Percentiles rank a stretch among this genome's conserved stretches.
phyloP scores from a whole-genome alignment of 2,329 filamentous ascomycete genomes.

The Biscogniauxia mediterranea region DNA sequence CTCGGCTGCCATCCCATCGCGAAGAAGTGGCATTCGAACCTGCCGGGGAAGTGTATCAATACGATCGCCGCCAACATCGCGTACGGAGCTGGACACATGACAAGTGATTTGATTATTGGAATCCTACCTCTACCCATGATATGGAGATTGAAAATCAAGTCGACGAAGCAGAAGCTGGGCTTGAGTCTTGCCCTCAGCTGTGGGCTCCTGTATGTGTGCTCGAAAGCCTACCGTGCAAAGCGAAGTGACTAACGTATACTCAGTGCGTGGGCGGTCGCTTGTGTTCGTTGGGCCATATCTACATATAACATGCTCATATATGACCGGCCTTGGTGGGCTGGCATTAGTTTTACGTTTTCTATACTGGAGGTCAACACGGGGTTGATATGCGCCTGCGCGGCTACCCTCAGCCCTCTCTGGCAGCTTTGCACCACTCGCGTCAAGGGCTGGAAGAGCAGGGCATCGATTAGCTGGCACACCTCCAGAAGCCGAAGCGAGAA shows the following conservation, averaged over 20 bases:
- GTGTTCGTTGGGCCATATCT: slow-evolving; percentile 29
- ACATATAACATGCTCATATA: slow-evolving; percentile 30
- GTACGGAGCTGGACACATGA: slow-evolving; percentile 30
- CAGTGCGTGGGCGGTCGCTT: slow-evolving; percentile 31
- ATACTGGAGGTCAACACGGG: slow-evolving; percentile 33
- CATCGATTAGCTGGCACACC: slow-evolving; percentile 15
- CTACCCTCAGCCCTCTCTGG: slow-evolving; percentile 27
- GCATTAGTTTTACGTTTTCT: slow-evolving; percentile 30
- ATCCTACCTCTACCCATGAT: slow-evolving; percentile 29
- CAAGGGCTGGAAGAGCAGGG: slow-evolving; percentile 18
- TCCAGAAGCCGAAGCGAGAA: slow-evolving; percentile 19
- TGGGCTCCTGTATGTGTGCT: slow-evolving; percentile 26
- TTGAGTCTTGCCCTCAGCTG: slow-evolving; percentile 29
- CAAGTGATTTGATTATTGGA: slow-evolving; percentile 32
- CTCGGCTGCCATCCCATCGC: slow-evolving; percentile 29
- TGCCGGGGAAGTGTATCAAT: slow-evolving; percentile 29
- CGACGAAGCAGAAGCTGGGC: slow-evolving; percentile 28
- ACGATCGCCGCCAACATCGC: slow-evolving; percentile 27
- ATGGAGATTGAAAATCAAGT: slow-evolving; percentile 28
- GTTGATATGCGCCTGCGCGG: slow-evolving; percentile 30
- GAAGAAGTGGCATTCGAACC: slow-evolving; percentile 26
- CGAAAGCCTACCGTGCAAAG: background rate
- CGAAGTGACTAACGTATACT: slow-evolving; percentile 9
- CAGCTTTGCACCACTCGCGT: slow-evolving; percentile 17
- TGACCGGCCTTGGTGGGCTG: slow-evolving; percentile 32